A percentile compares a stretch with the other conserved stretches of the same genome.
Conservation (phyloP, 2,329 filamentous ascomycete species). For the Talaromyces sp. region DNA sequence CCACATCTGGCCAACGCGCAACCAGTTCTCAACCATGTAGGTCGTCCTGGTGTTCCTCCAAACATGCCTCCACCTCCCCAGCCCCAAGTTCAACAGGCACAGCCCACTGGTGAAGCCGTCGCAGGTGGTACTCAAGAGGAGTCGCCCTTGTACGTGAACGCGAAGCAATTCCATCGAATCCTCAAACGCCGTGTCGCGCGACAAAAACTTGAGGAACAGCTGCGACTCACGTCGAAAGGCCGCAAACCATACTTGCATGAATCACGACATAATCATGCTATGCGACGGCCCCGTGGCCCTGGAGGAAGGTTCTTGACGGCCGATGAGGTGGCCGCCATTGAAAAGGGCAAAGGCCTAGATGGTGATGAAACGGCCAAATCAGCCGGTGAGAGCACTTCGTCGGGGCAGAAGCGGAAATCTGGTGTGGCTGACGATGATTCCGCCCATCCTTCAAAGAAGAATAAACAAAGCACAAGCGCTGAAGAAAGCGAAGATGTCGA, state of each 20-base stretch:
- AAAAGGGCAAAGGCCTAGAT: conserved; percentile 54
- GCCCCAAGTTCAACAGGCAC: conserved; percentile 61
- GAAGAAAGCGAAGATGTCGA: conserved; percentile 53
- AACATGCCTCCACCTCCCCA: conserved; percentile 52
- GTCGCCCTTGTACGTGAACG: conserved; percentile 94
- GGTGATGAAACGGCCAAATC: conserved; percentile 29
- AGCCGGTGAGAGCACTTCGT: conserved; percentile 32
- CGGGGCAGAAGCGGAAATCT: conserved; percentile 51
- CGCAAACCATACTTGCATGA: conserved; percentile 97
- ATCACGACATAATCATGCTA: conserved; percentile 95
- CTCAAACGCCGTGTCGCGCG: conserved; percentile 88
- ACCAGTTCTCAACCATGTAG: conserved; percentile 68
- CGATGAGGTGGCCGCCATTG: conserved; percentile 89
- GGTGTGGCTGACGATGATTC: conserved; percentile 43
- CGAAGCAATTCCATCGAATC: conserved; percentile 97
- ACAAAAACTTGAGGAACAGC: conserved; percentile 87
- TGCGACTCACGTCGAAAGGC: conserved; percentile 89
- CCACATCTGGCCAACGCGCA: conserved; percentile 70
- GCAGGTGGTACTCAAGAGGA: conserved; percentile 68
- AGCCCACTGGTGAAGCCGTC: conserved; percentile 75
- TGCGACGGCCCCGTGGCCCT: conserved; percentile 88
- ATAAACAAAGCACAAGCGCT: conserved; percentile 49
- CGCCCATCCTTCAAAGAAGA: conserved; percentile 46
- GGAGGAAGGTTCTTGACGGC: conserved; percentile 94
- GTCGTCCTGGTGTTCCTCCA: conserved; percentile 50